Evolutionary conservation across 2,329 filamentous ascomycete species (phyloP).

Genomic region (Penicillium paneum): DNA sequence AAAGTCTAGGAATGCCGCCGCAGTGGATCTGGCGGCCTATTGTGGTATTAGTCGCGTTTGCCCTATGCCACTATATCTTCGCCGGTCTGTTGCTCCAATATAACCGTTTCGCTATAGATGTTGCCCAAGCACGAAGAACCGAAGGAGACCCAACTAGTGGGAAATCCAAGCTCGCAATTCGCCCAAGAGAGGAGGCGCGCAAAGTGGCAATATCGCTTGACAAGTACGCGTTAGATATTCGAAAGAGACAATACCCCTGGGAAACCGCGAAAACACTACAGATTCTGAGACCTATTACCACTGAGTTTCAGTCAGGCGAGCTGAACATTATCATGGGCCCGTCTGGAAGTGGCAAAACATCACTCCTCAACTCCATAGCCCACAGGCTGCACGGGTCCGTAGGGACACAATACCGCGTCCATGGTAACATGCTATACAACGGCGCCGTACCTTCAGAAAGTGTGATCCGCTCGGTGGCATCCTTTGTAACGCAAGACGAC

Average conservation of each 20-base stretch:
- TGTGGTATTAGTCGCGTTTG: constrained; percentile 59
- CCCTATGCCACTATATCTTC: constrained; percentile 59
- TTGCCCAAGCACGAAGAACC: constrained; percentile 58
- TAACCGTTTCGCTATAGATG: constrained; percentile 65
- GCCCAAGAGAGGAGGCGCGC: constrained; percentile 54
- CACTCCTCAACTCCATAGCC: constrained; percentile 70
- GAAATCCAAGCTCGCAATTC: constrained; percentile 64
- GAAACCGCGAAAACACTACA: constrained; percentile 39
- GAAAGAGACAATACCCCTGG: constrained; percentile 57
- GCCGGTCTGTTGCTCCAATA: constrained; percentile 63
- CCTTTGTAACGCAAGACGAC: constrained; percentile 76
- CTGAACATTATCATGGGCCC: constrained; percentile 79
- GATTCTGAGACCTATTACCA: constrained; percentile 65
- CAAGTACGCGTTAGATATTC: constrained; percentile 61
- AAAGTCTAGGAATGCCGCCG: constrained; percentile 63
- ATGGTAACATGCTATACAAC: constrained; percentile 67
- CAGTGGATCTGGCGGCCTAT: constrained; percentile 68
- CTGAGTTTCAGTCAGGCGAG: constrained; percentile 64
- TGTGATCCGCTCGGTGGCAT: constrained; percentile 69
- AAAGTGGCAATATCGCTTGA: constrained; percentile 65
- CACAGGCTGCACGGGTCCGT: constrained; percentile 61
- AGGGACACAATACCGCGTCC: constrained; percentile 59
- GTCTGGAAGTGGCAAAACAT: constrained; percentile 73
- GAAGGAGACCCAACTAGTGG: constrained; percentile 64
- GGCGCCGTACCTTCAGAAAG: constrained; percentile 63